Evolutionary conservation across 2,329 filamentous ascomycete genomes (phyloP), one percentile per base, ranked within the genome.

Genomic region (Fusarium sarcochroum): DNA sequence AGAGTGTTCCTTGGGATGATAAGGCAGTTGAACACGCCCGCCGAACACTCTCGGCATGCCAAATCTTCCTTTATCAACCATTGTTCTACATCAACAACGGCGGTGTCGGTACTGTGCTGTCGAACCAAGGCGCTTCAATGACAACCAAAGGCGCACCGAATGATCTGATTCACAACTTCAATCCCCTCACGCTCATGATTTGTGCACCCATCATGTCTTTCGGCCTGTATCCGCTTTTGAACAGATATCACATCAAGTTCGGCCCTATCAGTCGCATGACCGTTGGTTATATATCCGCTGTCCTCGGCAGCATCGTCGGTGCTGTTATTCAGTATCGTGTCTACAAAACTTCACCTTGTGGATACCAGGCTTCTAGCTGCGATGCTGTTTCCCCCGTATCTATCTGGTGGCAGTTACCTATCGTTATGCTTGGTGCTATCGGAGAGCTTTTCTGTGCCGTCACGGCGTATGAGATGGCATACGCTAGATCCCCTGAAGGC

Each of bases 161-260:
- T 73, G 89, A 91, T 73, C 77, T 91, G 10, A 78, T 91, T 25
- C 78, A 81, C 54, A 86, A 89, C 74, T 81, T 90, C 61, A 87
- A 90, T 70, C 84, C 88, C 0, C 77, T 91, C 37, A 82, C 84
- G 25, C 86, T 90, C 61, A 84, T 91, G 63, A 77, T 90, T 6
- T 46, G 76, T n/a, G 75, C 74, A 0, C 74, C 74, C 5, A 42
- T 76, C 38, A 68, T 77, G 37, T 64, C 69, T 21, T 75, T 75
- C 46, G 66, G 53, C 32, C 18, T 91, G n/a, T 91, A 91, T 68
- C 89, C 89, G 0, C 74, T 81, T 21, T 81, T 91, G 7, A 80
- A 83, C 54, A 84, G 81, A 58, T 69, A 74, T 21, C 80, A 81
- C 17, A 85, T 90, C 71, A 79, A 80, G 41, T 89, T 90, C 71